Evolutionary conservation across 257 asterid species (phyloP).

Genomic region (Forsythia viridissima): DNA sequence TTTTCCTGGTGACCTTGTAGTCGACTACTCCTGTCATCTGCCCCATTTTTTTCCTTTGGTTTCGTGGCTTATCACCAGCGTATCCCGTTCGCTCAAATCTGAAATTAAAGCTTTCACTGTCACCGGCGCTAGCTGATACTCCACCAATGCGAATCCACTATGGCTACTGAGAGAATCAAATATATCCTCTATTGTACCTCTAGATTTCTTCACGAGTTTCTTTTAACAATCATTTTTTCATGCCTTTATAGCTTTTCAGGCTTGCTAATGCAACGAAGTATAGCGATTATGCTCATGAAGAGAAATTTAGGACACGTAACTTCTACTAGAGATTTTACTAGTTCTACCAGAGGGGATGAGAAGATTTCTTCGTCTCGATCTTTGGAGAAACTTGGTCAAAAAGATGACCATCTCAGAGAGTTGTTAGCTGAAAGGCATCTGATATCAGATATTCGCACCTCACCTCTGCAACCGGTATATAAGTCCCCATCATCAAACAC

Average conservation of each 20-base stretch:
- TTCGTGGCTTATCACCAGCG: no score
- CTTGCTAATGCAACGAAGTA: conserved; percentile 63
- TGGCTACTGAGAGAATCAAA: no score
- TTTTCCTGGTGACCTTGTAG: no score
- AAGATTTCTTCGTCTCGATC: conserved; percentile 60
- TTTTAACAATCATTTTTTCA: neutral
- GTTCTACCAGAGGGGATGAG: conserved; percentile 52
- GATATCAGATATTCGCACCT: conserved; percentile 61
- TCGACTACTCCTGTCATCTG: no score
- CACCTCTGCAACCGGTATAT: conserved; percentile 60
- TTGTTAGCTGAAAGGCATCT: conserved; percentile 67
- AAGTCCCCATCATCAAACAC: conserved; percentile 74
- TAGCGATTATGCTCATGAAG: conserved; percentile 77
- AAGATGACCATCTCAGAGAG: conserved; percentile 59
- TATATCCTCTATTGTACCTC: no score
- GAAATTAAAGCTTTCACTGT: no score
- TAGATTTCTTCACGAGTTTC: no score
- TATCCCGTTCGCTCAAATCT: no score
- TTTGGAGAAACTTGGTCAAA: conserved; percentile 62
- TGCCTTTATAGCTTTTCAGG: conserved; percentile 42
- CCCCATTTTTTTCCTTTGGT: no score
- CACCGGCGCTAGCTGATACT: no score
- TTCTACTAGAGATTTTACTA: conserved; percentile 56
- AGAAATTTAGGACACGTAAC: conserved; percentile 50
- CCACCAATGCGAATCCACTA: no score